These are phyloP conservation scores for Dryadomyces quercus-mongolicae DNA, from an alignment of 2,329 filamentous ascomycete genomes.

Conservation along the genomic window DNA sequence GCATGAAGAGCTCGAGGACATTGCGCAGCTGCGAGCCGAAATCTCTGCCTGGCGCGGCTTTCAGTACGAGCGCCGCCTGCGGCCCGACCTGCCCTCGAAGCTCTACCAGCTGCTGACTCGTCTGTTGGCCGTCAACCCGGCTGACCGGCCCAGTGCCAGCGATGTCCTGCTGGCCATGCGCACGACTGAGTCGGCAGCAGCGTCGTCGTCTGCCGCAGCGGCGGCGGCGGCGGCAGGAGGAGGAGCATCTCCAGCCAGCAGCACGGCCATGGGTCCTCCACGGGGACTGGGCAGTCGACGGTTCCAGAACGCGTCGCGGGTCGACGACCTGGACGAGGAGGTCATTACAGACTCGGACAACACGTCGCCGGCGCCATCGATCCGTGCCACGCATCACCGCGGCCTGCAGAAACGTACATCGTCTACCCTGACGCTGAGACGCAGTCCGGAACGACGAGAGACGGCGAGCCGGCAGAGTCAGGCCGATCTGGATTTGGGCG, in stretches of 20 bases:
- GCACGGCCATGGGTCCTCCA: not conserved
- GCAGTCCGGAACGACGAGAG: constrained; percentile 23
- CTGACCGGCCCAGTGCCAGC: constrained; percentile 67
- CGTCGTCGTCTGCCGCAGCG: constrained; percentile 20
- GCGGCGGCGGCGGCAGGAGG: not conserved
- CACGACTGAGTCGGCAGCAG: constrained; percentile 42
- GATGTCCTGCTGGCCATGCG: constrained; percentile 75
- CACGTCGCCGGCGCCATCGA: constrained; percentile 16
- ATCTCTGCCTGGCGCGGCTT: constrained; percentile 85
- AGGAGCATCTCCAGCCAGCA: not conserved
- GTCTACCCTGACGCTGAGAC: constrained; percentile 27
- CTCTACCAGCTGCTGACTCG: constrained; percentile 76
- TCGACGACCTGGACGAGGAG: constrained; percentile 18
- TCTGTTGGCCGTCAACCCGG: constrained; percentile 65
- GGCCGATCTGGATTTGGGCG: not conserved
- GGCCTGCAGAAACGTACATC: constrained; percentile 21
- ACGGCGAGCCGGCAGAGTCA: not conserved
- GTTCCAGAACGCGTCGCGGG: constrained; percentile 31
- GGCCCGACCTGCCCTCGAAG: constrained; percentile 73
- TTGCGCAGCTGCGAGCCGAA: constrained; percentile 73
- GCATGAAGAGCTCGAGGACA: constrained; percentile 84
- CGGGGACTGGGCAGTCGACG: constrained; percentile 18
- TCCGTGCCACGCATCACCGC: constrained; percentile 10
- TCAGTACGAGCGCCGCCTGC: constrained; percentile 58
- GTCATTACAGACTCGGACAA: constrained; percentile 13